Evolutionary conservation across 2,329 filamentous ascomycete species (phyloP).

Genomic region (Lecanicillium sp.): DNA sequence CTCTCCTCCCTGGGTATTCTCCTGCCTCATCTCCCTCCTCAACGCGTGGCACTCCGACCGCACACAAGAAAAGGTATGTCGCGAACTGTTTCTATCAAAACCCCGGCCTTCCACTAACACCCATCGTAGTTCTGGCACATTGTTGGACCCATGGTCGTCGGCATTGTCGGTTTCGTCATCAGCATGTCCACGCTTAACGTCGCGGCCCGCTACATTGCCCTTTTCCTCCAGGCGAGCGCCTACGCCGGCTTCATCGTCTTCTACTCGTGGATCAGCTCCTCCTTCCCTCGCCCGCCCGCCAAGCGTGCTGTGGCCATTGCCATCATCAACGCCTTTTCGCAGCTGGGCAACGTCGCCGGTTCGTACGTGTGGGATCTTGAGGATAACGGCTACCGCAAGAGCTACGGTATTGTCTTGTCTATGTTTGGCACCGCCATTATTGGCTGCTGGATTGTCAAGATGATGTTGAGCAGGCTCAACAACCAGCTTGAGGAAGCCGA

Average conservation of each 20-base stretch:
- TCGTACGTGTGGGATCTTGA: slow-evolving; percentile 55
- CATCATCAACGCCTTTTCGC: slow-evolving; percentile 51
- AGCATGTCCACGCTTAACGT: slow-evolving; percentile 49
- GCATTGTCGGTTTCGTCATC: slow-evolving; percentile 51
- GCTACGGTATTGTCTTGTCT: slow-evolving; percentile 55
- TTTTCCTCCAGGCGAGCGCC: slow-evolving; percentile 50
- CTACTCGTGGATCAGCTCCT: slow-evolving; percentile 51
- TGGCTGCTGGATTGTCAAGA: slow-evolving; percentile 41
- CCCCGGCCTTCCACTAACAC: neutral
- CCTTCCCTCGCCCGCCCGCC: slow-evolving; percentile 49
- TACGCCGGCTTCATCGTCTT: slow-evolving; percentile 53
- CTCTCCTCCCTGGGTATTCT: slow-evolving; percentile 51
- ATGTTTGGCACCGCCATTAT: slow-evolving; percentile 55
- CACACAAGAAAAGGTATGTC: slow-evolving; percentile 41
- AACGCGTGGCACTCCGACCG: slow-evolving; percentile 50
- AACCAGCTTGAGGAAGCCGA: slow-evolving; percentile 37
- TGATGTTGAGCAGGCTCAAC: slow-evolving; percentile 39
- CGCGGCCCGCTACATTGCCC: slow-evolving; percentile 50
- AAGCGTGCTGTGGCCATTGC: slow-evolving; percentile 55
- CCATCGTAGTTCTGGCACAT: slow-evolving; percentile 49
- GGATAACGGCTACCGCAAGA: slow-evolving; percentile 54
- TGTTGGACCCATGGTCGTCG: slow-evolving; percentile 41
- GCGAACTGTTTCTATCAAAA: neutral
- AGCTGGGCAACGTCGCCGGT: slow-evolving; percentile 52
- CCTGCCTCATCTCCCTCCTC: slow-evolving; percentile 47